Percentiles rank a stretch among this genome's conserved stretches.
Conservation (phyloP, 441 rosid genomes). For the Croton setiger region DNA sequence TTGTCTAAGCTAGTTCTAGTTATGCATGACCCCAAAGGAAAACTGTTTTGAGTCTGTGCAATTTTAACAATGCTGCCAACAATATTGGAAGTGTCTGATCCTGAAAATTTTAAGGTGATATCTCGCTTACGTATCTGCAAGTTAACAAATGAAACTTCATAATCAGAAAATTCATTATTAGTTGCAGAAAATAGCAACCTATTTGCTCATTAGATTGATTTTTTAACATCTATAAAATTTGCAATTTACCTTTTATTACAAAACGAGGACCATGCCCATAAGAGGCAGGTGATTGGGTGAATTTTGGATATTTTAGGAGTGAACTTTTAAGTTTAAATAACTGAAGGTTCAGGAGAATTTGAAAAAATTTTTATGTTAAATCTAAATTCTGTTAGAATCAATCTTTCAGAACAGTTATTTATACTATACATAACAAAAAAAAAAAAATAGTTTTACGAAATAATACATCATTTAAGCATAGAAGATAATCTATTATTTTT, state of each 20-base stretch:
- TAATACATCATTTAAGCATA: not conserved
- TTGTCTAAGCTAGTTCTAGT: conserved; percentile 76
- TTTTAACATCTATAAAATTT: not conserved
- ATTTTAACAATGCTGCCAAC: conserved; percentile 47
- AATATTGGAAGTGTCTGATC: conserved; percentile 31
- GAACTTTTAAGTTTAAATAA: not conserved
- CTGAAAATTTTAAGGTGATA: conserved; percentile 60
- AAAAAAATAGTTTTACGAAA: not conserved
- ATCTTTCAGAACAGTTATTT: not conserved
- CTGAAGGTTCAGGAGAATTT: too few relatives aligned
- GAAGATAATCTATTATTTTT: not conserved
- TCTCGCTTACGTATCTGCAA: conserved; percentile 81
- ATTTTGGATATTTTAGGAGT: not conserved
- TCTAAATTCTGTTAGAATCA: too few relatives aligned
- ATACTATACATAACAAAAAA: not conserved
- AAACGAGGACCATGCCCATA: not conserved
- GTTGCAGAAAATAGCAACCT: not conserved
- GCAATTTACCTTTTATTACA: not conserved
- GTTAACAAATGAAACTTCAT: not conserved
- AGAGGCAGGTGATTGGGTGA: not conserved
- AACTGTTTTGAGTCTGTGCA: conserved; percentile 64
- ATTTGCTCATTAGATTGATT: not conserved
- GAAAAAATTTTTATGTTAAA: too few relatives aligned
- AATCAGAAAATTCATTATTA: conserved; percentile 11
- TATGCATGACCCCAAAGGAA: conserved; percentile 82